phyloP scores from a whole-genome alignment of 2,329 filamentous ascomycete species.

The Cytospora piceicola region DNA sequence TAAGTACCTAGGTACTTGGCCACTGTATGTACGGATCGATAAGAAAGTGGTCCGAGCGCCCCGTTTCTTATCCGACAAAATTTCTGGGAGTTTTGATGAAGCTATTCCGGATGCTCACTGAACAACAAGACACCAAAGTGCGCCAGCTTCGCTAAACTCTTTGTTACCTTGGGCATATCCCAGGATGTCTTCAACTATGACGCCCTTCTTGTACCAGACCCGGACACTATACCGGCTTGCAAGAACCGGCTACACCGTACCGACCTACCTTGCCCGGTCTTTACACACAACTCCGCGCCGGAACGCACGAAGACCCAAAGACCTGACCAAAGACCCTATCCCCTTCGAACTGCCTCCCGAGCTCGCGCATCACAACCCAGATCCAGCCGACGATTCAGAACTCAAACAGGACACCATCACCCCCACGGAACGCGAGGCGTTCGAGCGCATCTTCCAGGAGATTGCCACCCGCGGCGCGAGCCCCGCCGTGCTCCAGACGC shows the following conservation, averaged over 20 bases:
- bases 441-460: constrained; percentile 61
- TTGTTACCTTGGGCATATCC: not conserved
- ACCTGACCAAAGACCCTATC: constrained; percentile 43
- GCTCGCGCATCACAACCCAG: constrained; percentile 38
- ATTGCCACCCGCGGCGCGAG: constrained; percentile 47
- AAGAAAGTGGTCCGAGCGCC: constrained; percentile 15
- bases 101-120: not conserved
- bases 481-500: constrained; percentile 36
- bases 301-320: constrained; percentile 26
- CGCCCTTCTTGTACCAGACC: constrained; percentile 76
- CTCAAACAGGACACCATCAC: constrained; percentile 56
- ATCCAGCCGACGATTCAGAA: constrained; percentile 32
- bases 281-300: constrained; percentile 33
- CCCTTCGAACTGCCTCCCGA: constrained; percentile 54
- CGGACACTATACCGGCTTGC: constrained; percentile 49
- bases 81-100: constrained; percentile 5
- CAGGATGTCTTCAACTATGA: constrained; percentile 53
- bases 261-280: constrained; percentile 36
- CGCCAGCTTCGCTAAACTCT: no score
- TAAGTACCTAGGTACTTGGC: not conserved
- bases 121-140: not conserved
- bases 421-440: constrained; percentile 52
- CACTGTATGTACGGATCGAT: not conserved
- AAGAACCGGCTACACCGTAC: constrained; percentile 19
- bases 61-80: constrained; percentile 22